Evolutionary conservation across 306 rosid species (phyloP), one percentile per base, ranked within the genome.

Genomic region (Cucumis cinereus): DNA sequence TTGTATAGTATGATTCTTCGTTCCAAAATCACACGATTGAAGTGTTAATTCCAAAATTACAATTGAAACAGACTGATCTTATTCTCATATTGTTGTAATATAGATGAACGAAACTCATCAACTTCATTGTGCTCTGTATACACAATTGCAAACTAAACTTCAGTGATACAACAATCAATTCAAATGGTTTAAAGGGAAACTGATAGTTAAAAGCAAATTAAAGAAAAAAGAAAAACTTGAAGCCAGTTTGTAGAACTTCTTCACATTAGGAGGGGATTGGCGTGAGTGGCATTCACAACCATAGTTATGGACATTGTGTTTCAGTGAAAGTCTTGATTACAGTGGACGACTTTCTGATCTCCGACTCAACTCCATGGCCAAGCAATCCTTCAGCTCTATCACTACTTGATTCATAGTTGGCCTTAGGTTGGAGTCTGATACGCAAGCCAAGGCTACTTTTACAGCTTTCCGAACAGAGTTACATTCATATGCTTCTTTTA

Each of bases 401-500:
- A 75, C 69, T 15, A 81, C 82, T 53, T 68, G 66, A 52, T 49
- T 78, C 84, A 78, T 84, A 47, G 17, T 55, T 20, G 84, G 87
- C 75, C 75, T 78, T 66, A 61, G 49, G 13, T 3, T 12, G 14
- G 77, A 8, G 15, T 58, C 19, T 14, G 77, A 61, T 23, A 56
- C 73, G 63, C 83, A 81, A 30, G 68, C 81, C 81, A 76, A 56
- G 56, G 79, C 81, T 60, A 78, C 22, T 36, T 78, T 81, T 30
- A 81, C 74, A 10, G 77, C 78, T 76, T 79, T 81, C 81, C 75
- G 64, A 5, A 28, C 79, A 20, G 81, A 84, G 77, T 33, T 76
- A 0, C 6, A 8, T 36, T 76, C 72, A 50, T 69, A 78, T 41
- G 73, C 75, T 53, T 74, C 80, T 57, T 72, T 56, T 4, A 84